A percentile compares a stretch with the other conserved stretches of the same genome.
Conservation (phyloP, 1,139 yeast species). For the Protomyces macrosporus region DNA sequence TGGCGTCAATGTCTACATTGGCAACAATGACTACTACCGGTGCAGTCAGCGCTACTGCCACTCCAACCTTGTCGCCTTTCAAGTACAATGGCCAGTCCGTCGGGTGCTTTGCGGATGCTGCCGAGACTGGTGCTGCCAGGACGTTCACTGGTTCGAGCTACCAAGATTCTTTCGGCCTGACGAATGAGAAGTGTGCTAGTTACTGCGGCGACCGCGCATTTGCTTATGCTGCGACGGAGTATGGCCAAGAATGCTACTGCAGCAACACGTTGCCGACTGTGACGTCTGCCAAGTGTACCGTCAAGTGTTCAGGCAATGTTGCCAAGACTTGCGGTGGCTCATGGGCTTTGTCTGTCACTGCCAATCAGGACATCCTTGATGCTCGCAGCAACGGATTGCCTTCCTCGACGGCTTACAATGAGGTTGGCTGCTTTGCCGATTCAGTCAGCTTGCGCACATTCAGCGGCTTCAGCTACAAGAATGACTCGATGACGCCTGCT, state of each 20-base stretch:
- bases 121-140: background rate
- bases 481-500: slow-evolving; percentile 11
- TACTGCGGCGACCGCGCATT: slow-evolving; percentile 2
- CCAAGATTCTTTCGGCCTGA: slow-evolving; percentile 5
- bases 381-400: background rate
- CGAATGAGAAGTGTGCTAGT: slow-evolving; percentile 7
- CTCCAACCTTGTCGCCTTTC: background rate
- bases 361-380: background rate
- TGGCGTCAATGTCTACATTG: too few relatives aligned
- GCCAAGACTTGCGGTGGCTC: slow-evolving; percentile 14
- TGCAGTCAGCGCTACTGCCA: too few relatives aligned
- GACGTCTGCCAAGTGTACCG: slow-evolving; percentile 4
- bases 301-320: slow-evolving; percentile 9
- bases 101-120: background rate
- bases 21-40: too few relatives aligned
- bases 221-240: slow-evolving; percentile 13
- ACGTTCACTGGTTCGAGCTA: slow-evolving; percentile 10
- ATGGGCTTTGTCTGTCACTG: slow-evolving; percentile 9
- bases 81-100: background rate
- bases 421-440: slow-evolving; percentile 11
- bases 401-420: background rate
- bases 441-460: background rate
- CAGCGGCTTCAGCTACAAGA: slow-evolving; percentile 10
- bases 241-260: slow-evolving; percentile 21
- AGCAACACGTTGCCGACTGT: slow-evolving; percentile 3